Evolutionary conservation across 805 yeast genomes (phyloP).

Genomic region (Myxozyma mucilagina): DNA sequence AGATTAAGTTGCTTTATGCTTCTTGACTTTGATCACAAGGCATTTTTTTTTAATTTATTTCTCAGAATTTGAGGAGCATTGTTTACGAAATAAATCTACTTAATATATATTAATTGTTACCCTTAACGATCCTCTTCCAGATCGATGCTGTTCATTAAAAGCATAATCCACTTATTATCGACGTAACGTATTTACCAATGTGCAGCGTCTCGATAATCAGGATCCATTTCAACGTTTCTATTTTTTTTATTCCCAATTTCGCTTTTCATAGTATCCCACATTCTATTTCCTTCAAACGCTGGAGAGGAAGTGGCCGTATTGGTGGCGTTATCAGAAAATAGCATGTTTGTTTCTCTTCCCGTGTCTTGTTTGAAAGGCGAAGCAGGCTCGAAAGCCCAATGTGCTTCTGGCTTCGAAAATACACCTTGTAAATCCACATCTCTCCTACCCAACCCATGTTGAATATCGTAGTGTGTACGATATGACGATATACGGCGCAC

Average conservation of each 20-base stretch:
- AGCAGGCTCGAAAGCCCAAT: background rate
- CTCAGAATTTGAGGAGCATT: too few species aligned
- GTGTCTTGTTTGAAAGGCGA: background rate
- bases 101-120: too few species aligned
- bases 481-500: background rate
- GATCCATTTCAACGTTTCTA: background rate
- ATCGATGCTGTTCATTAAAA: too few species aligned
- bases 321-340: background rate
- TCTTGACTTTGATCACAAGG: too few species aligned
- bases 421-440: background rate
- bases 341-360: background rate
- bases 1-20: too few species aligned
- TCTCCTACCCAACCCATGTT: background rate
- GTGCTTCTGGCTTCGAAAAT: background rate
- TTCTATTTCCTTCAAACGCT: background rate
- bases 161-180: too few species aligned
- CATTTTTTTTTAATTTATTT: too few species aligned
- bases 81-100: too few species aligned
- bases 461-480: background rate
- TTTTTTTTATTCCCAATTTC: background rate
- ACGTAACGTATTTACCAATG: background rate
- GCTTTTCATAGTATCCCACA: background rate
- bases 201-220: constrained; percentile 3
- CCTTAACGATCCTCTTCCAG: too few species aligned
- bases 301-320: background rate